Conservation (phyloP, 192 early-diverging fungal genomes). For the Lobosporangium transversale region DNA sequence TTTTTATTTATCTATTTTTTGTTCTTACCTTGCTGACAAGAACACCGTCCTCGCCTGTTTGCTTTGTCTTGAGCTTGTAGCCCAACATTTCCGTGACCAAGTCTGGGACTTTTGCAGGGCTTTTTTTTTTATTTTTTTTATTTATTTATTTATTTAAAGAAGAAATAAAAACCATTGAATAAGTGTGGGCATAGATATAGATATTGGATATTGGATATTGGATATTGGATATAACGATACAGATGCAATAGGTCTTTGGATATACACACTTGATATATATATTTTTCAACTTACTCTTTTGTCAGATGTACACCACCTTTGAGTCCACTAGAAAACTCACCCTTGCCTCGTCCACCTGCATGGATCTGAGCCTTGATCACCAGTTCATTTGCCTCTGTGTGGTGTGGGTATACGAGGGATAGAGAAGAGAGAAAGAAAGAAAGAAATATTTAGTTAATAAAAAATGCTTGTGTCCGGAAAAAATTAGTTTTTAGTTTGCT, state of each 20-base stretch:
- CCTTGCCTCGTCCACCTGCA: constrained; percentile 39
- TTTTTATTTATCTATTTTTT: too few relatives aligned
- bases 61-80: constrained; percentile 44
- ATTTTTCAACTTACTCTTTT: constrained; percentile 26
- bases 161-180: too few relatives aligned
- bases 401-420: neutral
- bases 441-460: neutral
- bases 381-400: constrained; percentile 36
- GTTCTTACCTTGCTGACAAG: constrained; percentile 40
- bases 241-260: too few relatives aligned
- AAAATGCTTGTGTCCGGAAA: neutral
- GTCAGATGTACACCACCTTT: constrained; percentile 48
- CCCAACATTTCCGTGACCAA: constrained; percentile 41
- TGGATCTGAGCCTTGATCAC: constrained; percentile 52
- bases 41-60: constrained; percentile 35
- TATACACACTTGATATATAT: too few relatives aligned
- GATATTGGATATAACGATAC: too few relatives aligned
- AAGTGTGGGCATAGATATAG: too few relatives aligned
- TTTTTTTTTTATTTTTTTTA: too few relatives aligned
- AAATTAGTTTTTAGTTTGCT: neutral
- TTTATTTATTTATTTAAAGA: too few relatives aligned
- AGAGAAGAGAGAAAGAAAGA: neutral
- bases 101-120: constrained; percentile 36
- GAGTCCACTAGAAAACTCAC: constrained; percentile 48
- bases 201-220: too few relatives aligned